Evolutionary conservation across 2,329 filamentous ascomycete genomes (phyloP).

Genomic region (Fusarium sp.): DNA sequence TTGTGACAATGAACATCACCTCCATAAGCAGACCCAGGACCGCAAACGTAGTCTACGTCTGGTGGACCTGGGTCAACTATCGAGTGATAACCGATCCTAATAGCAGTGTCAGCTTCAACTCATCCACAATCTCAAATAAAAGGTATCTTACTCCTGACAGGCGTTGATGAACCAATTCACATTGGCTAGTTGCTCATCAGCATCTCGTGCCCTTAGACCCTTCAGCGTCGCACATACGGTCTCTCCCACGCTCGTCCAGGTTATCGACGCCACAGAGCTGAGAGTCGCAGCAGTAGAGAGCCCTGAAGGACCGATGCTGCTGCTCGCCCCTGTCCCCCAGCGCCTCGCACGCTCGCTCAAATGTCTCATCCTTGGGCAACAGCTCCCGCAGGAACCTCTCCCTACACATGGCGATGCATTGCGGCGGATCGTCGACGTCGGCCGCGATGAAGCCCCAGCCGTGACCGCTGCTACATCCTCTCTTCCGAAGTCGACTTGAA

Average conservation of each 20-base stretch:
- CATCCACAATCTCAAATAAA: not conserved
- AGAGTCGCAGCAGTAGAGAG: conserved; percentile 65
- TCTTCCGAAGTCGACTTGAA: not conserved
- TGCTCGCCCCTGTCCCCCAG: conserved; percentile 44
- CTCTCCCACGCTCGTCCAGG: conserved; percentile 50
- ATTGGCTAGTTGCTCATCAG: conserved; percentile 55
- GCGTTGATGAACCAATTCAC: conserved; percentile 63
- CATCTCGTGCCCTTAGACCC: not conserved
- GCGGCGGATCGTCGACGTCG: conserved; percentile 47
- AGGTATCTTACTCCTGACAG: conserved; percentile 60
- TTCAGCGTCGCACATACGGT: conserved; percentile 52
- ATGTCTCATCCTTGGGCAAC: conserved; percentile 45
- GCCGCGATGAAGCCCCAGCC: conserved; percentile 48
- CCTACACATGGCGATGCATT: conserved; percentile 52
- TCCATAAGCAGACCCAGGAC: conserved; percentile 13
- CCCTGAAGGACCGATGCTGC: conserved; percentile 52
- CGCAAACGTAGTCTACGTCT: conserved; percentile 38
- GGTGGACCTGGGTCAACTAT: conserved; percentile 45
- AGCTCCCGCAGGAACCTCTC: conserved; percentile 48
- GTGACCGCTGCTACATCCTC: conserved; percentile 37
- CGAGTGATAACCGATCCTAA: conserved; percentile 43
- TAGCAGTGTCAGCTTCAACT: conserved; percentile 12
- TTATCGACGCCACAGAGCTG: conserved; percentile 61
- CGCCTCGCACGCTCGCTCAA: conserved; percentile 48
- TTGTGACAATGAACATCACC: conserved; percentile 27